Base-by-base conservation (phyloP, 2,329 filamentous ascomycete species). In the Meredithiella fracta region DNA sequence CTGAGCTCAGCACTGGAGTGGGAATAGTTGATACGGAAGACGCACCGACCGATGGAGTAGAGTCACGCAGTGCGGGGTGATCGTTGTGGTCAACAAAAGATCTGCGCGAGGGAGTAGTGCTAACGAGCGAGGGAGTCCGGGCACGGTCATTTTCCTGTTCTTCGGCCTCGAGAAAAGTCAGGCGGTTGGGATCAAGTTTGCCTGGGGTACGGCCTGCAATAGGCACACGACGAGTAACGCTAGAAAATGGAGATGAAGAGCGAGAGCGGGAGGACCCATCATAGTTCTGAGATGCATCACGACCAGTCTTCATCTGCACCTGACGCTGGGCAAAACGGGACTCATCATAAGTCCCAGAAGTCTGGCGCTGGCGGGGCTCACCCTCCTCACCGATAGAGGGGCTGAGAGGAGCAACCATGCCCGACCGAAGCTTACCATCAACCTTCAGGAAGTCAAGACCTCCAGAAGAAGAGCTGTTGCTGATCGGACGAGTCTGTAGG, bases 301-400 rank as follows among this genome's bases (percentile, higher is more conserved):
- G 78, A 26, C 82, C 85, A 63, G 85, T 79, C 60, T 91, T 85
- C 66, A 95, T 78, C 65, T 89, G 85, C 51, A 86, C 71, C 64
- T 94, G 85, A 47, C 88, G 80, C 64, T 94, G 84, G 3, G 86
- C 78, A 63, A 87, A 96, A 63, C 87, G 85, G 20, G 83, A 80
- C 64, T 96, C 90, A 63, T 94, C 87, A 62, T 92, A 95, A 6
- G 81, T 78, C 53, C 83, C 78, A 1, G 72, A 70, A 1, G 89
- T 86, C 64, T 88, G 88, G 63, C 74, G 69, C 0, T 86, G 85
- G 0, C 87, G 94, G 3, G 86, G 85, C 65, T 92, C 94, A 53
- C 85, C 87, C 50, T 79, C 73, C 62, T 95, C 90, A 60, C 82
- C 81, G 23, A 82, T 75, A 0, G 86, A 80, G 2, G 70, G 70